Evolutionary conservation across 2,329 filamentous ascomycete genomes (phyloP).

Genomic region (Pleoardoris graminearum): DNA sequence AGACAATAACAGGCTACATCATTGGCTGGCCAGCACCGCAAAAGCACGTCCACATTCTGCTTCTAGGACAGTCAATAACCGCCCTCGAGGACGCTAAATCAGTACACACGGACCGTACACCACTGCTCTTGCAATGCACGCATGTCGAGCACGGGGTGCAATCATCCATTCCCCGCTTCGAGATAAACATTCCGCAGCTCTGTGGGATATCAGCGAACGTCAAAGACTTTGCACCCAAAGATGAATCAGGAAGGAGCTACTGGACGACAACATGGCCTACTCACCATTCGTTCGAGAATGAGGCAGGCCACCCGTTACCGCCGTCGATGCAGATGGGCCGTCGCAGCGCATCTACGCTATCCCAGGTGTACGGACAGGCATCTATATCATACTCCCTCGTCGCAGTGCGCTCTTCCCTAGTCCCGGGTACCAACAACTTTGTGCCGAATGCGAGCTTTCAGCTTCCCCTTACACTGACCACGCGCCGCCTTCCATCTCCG

Average conservation of each 20-base stretch:
- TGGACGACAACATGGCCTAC: slow-evolving; percentile 18
- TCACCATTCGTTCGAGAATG: slow-evolving; percentile 10
- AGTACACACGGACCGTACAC: slow-evolving; percentile 11
- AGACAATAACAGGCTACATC: slow-evolving; percentile 19
- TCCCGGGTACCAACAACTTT: neutral
- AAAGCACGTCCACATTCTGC: slow-evolving; percentile 17
- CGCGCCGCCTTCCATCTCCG: slow-evolving; percentile 9
- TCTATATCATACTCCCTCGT: slow-evolving; percentile 17
- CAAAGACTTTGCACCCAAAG: slow-evolving; percentile 2
- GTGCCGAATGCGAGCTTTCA: slow-evolving; percentile 9
- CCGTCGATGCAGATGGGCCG: slow-evolving; percentile 11
- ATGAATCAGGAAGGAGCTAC: neutral
- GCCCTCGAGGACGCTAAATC: slow-evolving; percentile 8
- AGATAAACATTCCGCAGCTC: slow-evolving; percentile 13
- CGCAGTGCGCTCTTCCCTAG: slow-evolving; percentile 12
- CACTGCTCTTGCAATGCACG: slow-evolving; percentile 12
- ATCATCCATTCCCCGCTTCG: slow-evolving; percentile 11
- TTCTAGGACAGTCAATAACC: slow-evolving; percentile 16
- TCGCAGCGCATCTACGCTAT: slow-evolving; percentile 5
- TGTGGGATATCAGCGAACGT: neutral
- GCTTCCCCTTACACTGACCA: slow-evolving; percentile 14
- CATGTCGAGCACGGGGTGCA: slow-evolving; percentile 7
- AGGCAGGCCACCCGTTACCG: slow-evolving; percentile 18
- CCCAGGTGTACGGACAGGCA: neutral
- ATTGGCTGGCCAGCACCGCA: slow-evolving; percentile 11